phyloP scores from a whole-genome alignment of 139 green algal species.

The Volvox africanus region DNA sequence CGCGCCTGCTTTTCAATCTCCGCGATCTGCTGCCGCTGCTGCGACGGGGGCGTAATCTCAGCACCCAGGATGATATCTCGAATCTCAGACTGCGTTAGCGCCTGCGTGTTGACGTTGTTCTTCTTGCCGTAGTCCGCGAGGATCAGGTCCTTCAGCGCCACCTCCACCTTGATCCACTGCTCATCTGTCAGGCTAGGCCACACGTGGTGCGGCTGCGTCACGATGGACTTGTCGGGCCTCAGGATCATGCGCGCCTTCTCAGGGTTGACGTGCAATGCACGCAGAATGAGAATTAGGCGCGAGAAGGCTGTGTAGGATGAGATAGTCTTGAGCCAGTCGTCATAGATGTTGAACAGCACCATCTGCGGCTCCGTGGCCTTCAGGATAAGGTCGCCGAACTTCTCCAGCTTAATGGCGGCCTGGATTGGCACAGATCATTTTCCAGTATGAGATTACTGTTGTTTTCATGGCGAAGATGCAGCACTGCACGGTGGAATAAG shows the following conservation, averaged over 20 bases:
- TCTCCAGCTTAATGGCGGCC: slow-evolving; percentile 98
- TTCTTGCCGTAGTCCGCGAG: slow-evolving; percentile 99
- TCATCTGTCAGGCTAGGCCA: slow-evolving; percentile 98
- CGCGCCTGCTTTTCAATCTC: slow-evolving; percentile 98
- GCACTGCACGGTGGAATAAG: background rate
- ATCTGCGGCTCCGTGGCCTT: slow-evolving; percentile 96
- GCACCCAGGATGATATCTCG: slow-evolving; percentile 99
- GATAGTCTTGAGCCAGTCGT: slow-evolving; percentile 99
- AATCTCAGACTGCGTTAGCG: slow-evolving; percentile 94
- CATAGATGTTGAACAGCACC: slow-evolving; percentile 99
- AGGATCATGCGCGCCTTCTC: slow-evolving; percentile 99
- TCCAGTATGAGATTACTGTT: too few relatives aligned
- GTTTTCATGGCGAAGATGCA: background rate
- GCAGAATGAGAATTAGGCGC: slow-evolving; percentile 97
- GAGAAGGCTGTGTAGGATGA: slow-evolving; percentile 99
- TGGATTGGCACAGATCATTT: slow-evolving; percentile 7
- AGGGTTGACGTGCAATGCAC: slow-evolving; percentile 98
- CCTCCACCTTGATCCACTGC: slow-evolving; percentile 99
- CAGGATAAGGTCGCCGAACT: slow-evolving; percentile 98
- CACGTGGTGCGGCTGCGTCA: slow-evolving; percentile 98
- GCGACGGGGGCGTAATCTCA: slow-evolving; percentile 96
- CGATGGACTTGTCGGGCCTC: slow-evolving; percentile 94
- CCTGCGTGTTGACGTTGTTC: slow-evolving; percentile 98
- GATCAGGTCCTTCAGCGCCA: slow-evolving; percentile 98
- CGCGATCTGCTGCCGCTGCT: slow-evolving; percentile 99